A percentile compares a stretch with the other conserved stretches of the same genome.
These are phyloP conservation scores for Phytopythium litorale DNA, from an alignment of 352 stramenopile genomes.

Conservation along the genomic window DNA sequence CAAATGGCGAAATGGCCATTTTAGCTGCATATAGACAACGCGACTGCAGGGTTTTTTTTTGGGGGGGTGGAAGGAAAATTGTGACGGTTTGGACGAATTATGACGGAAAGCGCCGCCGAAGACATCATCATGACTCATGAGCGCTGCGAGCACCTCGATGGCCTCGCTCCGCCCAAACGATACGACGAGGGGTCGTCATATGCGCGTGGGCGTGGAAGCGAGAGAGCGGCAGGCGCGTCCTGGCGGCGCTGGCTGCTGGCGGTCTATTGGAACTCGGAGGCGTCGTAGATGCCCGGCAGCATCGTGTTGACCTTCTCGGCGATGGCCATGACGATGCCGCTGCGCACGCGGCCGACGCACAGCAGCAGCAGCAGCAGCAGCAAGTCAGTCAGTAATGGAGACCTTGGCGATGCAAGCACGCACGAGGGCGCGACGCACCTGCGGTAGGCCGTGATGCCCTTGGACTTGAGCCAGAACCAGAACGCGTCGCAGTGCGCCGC, in stretches of 20 bases:
- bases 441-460: slow-evolving; percentile 94
- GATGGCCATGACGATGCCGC: slow-evolving; percentile 96
- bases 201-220: too few species aligned
- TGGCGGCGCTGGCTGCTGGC: neutral
- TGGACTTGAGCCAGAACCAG: slow-evolving; percentile 95
- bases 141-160: too few species aligned
- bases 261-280: slow-evolving; percentile 90
- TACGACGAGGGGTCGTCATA: too few species aligned
- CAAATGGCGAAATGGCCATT: neutral
- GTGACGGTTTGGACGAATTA: slow-evolving; percentile 1
- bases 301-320: slow-evolving; percentile 97
- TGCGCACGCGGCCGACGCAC: slow-evolving; percentile 15
- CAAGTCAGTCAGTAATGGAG: too few species aligned
- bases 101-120: slow-evolving; percentile 10
- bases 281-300: slow-evolving; percentile 96
- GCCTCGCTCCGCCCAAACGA: too few species aligned
- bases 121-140: too few species aligned
- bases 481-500: slow-evolving; percentile 96
- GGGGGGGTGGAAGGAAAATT: neutral
- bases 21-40: too few species aligned
- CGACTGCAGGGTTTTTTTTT: too few species aligned
- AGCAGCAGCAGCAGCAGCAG: too few species aligned
- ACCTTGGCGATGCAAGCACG: neutral
- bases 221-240: neutral
- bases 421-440: slow-evolving; percentile 27